phyloP scores from a whole-genome alignment of 2,329 filamentous ascomycete species.

The Lasiodiplodia sp. region DNA sequence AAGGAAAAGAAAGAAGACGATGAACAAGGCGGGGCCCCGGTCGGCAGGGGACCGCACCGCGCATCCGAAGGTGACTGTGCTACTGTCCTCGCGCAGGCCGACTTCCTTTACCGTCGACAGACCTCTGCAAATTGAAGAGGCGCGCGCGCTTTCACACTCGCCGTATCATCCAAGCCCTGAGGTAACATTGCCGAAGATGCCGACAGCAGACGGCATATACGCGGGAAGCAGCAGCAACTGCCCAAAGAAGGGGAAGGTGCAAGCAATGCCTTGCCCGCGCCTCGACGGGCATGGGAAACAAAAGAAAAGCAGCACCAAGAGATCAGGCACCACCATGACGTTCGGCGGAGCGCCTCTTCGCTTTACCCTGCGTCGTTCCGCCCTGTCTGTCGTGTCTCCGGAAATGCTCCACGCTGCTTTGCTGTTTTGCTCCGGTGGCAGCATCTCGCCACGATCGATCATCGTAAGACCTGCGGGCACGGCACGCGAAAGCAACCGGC shows the following conservation, averaged over 20 bases:
- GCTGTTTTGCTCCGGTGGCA: not conserved
- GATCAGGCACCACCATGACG: not conserved
- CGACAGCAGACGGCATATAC: not conserved
- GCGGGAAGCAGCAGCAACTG: not conserved
- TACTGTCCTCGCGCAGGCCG: too few relatives aligned
- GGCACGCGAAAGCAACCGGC: not conserved
- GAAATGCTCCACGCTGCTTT: not conserved
- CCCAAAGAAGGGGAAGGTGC: not conserved
- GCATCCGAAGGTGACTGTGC: too few relatives aligned
- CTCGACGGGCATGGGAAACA: too few relatives aligned
- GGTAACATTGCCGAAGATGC: not conserved
- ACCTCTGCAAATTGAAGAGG: not conserved
- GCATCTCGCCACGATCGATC: slow-evolving; percentile 11
- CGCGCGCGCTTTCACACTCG: too few relatives aligned
- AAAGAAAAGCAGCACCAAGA: not conserved
- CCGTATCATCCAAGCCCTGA: not conserved
- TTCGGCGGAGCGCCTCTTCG: not conserved
- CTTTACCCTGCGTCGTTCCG: not conserved
- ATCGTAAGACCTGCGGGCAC: not conserved
- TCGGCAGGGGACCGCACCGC: too few relatives aligned
- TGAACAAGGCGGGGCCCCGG: too few relatives aligned
- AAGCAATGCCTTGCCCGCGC: too few relatives aligned
- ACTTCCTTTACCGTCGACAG: not conserved
- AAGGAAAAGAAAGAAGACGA: too few relatives aligned
- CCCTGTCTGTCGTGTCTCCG: not conserved